Conservation (phyloP, 2,329 filamentous ascomycete genomes). For the Lanzia echinophila region DNA sequence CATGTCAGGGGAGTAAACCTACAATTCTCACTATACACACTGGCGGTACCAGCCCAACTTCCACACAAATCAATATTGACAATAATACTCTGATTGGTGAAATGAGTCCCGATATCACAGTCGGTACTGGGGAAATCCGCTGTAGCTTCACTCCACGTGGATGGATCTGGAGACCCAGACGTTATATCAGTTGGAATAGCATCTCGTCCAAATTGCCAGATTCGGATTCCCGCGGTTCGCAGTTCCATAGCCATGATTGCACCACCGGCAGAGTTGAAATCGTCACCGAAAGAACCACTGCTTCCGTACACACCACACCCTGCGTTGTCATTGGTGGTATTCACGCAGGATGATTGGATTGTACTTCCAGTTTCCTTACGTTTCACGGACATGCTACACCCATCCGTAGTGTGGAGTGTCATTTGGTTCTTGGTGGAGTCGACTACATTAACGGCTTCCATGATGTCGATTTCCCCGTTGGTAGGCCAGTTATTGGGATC, state of each 20-base stretch:
- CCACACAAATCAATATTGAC: constrained; percentile 84
- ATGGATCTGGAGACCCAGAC: constrained; percentile 37
- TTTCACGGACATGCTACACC: constrained; percentile 36
- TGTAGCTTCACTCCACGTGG: constrained; percentile 39
- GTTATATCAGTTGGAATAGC: constrained; percentile 40
- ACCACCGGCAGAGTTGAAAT: constrained; percentile 44
- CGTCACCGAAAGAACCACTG: constrained; percentile 39
- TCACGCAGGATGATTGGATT: constrained; percentile 40
- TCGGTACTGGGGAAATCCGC: constrained; percentile 42
- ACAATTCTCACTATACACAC: constrained; percentile 24
- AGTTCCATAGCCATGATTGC: constrained; percentile 45
- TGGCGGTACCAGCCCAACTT: constrained; percentile 66
- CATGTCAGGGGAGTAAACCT: constrained; percentile 5
- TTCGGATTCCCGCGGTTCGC: constrained; percentile 38
- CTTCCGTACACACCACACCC: constrained; percentile 39
- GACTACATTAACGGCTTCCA: constrained; percentile 42
- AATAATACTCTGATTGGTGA: constrained; percentile 68
- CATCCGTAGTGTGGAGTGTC: constrained; percentile 41
- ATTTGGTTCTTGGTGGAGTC: constrained; percentile 36
- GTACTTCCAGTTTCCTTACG: constrained; percentile 43
- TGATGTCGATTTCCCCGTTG: constrained; percentile 53
- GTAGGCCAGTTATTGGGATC: constrained; percentile 53
- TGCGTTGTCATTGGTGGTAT: constrained; percentile 34
- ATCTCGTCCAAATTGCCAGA: constrained; percentile 45
- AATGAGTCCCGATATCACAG: constrained; percentile 66